Evolutionary conservation across 805 yeast genomes (phyloP).

Genomic region (Limtongozyma cylindracea): DNA sequence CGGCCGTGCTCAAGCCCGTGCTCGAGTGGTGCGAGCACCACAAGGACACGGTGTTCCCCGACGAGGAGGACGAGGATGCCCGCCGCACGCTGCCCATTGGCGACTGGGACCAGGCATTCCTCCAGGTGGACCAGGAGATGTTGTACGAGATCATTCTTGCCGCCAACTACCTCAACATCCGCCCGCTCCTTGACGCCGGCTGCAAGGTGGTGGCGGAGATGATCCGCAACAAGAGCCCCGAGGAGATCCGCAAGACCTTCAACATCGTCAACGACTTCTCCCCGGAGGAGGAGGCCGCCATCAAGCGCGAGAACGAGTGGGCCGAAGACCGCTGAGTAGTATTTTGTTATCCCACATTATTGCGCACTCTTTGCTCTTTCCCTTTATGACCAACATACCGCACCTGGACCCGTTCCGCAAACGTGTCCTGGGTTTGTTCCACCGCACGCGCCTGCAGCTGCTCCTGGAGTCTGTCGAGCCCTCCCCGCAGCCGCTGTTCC

Average conservation of each 20-base stretch:
- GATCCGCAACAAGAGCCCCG: conserved; percentile 63
- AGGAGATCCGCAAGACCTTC: conserved; percentile 57
- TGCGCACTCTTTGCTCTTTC: too few relatives aligned
- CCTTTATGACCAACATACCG: too few relatives aligned
- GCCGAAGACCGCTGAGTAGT: conserved; percentile 42
- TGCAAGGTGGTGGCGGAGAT: conserved; percentile 67
- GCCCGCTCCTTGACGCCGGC: conserved; percentile 53
- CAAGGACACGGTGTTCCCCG: conserved; percentile 53
- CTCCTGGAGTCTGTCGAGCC: background rate
- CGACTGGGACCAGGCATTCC: conserved; percentile 87
- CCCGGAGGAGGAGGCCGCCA: conserved; percentile 67
- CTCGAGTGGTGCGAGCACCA: conserved; percentile 94
- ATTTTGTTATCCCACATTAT: too few relatives aligned
- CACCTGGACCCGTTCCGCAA: too few relatives aligned
- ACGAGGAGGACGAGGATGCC: conserved; percentile 64
- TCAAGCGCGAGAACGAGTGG: conserved; percentile 76
- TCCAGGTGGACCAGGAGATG: conserved; percentile 86
- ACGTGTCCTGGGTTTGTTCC: too few relatives aligned
- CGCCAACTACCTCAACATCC: conserved; percentile 57
- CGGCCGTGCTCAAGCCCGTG: conserved; percentile 73
- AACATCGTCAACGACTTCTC: conserved; percentile 65
- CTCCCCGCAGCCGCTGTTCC: background rate
- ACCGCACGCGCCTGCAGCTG: too few relatives aligned
- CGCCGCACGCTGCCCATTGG: conserved; percentile 80
- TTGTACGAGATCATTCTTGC: conserved; percentile 58